Evolutionary conservation across 331 rosid genomes (phyloP).

Genomic region (Acacia pycnantha): DNA sequence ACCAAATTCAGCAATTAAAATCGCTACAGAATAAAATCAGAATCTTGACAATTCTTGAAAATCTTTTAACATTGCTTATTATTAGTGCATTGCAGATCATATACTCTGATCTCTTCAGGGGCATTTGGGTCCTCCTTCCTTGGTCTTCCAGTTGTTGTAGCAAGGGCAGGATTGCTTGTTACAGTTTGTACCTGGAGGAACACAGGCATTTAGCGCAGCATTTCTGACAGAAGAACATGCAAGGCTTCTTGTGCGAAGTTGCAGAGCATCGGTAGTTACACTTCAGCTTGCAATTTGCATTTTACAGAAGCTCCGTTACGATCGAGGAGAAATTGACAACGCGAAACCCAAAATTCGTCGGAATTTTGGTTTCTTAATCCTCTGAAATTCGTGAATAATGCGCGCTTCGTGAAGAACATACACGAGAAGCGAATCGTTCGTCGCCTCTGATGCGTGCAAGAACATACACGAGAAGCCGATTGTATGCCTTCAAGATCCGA

Average conservation of each 20-base stretch:
- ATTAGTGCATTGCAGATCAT: background rate
- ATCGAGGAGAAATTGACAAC: background rate
- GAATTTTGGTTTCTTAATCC: background rate
- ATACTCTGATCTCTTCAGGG: constrained; percentile 38
- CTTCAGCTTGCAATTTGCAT: constrained; percentile 61
- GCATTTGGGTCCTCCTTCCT: constrained; percentile 84
- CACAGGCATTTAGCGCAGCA: constrained; percentile 80
- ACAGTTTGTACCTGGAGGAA: constrained; percentile 79
- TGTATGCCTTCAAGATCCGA: too few species aligned
- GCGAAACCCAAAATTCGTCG: background rate
- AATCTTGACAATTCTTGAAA: background rate
- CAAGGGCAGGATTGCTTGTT: constrained; percentile 82
- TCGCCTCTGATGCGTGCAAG: too few species aligned
- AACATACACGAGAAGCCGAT: too few species aligned
- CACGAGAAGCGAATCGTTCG: too few species aligned
- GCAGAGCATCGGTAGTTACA: constrained; percentile 79
- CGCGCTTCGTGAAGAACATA: too few species aligned
- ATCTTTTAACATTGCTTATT: background rate
- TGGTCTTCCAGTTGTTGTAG: constrained; percentile 93
- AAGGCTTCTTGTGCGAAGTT: constrained; percentile 87
- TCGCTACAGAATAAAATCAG: background rate
- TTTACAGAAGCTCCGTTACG: background rate
- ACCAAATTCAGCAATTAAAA: background rate
- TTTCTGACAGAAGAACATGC: constrained; percentile 88
- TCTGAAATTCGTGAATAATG: background rate